Base-by-base conservation (phyloP, 331 rosid species). In the Dryas integrifolia region DNA sequence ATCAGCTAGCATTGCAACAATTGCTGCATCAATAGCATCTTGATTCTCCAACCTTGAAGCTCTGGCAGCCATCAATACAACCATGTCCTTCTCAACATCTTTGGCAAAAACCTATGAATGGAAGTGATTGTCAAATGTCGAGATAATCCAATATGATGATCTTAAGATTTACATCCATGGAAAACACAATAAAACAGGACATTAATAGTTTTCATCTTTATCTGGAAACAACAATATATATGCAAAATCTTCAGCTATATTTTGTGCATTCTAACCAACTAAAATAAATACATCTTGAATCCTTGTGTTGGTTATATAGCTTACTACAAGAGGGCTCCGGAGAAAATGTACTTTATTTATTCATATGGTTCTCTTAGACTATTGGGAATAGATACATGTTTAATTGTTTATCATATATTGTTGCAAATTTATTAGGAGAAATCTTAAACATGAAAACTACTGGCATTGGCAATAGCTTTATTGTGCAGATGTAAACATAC, bases 11-110 rank as follows among this genome's bases (percentile, higher is more conserved):
- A 78, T 82, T 35, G 77, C 71, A n/a, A 82, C 80, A 56, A 82
- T 78, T 26, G 80, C 71, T 63, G 77, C 67, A 78, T 82, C 86
- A 55, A 82, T 82, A 9, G 86, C 86, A 70, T 82, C 83, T 51
- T 78, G 75, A 49, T 74, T 82, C 16, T 82, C 85, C 24, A 62
- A 46, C 67, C 80, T 75, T 38, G 82, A 82, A 62, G 82, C 85
- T 11, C 82, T 77, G 35, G 85, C 85, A 15, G 79, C 85, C 44
- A 82, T 73, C 77, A 73, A 69, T n/a, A 82, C 73, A 47, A 82
- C 79, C 14, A 12, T 67, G 41, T 77, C 79, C 73, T 73, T 61
- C 5, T 73, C 85, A 24, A 77, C 82, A 51, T 49, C 85, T 56
- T 70, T 82, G 24, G 77, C 58, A 48, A 78, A 82, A 41, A 67